phyloP scores from a whole-genome alignment of 371 early-diverging fungal species.

The Mitosporidium daphniae region DNA sequence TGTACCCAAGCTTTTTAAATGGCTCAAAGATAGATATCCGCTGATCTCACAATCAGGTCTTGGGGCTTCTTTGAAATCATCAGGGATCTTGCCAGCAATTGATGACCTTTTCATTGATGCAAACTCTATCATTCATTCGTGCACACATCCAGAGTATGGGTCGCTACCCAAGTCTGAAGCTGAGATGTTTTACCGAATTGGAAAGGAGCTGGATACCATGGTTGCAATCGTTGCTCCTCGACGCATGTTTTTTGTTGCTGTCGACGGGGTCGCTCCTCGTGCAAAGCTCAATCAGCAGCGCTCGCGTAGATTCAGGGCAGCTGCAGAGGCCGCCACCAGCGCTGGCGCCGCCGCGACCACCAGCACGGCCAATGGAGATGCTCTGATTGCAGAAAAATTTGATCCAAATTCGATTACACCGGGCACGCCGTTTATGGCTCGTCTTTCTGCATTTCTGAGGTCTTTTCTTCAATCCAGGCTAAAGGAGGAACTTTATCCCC shows the following conservation, averaged over 20 bases:
- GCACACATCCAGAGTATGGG: constrained; percentile 6
- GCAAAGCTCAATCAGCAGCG: constrained; percentile 11
- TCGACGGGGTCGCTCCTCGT: constrained; percentile 11
- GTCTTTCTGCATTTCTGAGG: constrained; percentile 4
- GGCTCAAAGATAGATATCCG: constrained; percentile 8
- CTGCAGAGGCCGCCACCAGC: constrained; percentile 2
- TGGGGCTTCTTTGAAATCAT: no score
- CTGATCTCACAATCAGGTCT: no score
- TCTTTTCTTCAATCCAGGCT: constrained; percentile 5
- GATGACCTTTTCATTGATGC: constrained; percentile 10
- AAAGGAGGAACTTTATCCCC: constrained; percentile 6
- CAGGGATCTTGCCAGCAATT: constrained; percentile 3
- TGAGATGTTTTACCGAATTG: no score
- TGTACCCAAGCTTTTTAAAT: constrained; percentile 10
- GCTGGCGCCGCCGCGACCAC: no score
- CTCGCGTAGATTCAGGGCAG: constrained; percentile 6
- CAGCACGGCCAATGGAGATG: no score
- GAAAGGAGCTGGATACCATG: no score
- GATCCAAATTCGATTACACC: constrained; percentile 10
- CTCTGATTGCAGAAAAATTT: no score
- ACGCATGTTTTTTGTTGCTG: no score
- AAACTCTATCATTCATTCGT: constrained; percentile 11
- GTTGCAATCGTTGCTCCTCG: no score
- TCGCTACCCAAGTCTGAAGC: no score
- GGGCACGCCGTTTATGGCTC: constrained; percentile 10